Percentiles rank a stretch among this genome's conserved stretches.
Evolutionary conservation across 176 grass and related monocot species (phyloP).

Genomic region (Oryza australiensis): DNA sequence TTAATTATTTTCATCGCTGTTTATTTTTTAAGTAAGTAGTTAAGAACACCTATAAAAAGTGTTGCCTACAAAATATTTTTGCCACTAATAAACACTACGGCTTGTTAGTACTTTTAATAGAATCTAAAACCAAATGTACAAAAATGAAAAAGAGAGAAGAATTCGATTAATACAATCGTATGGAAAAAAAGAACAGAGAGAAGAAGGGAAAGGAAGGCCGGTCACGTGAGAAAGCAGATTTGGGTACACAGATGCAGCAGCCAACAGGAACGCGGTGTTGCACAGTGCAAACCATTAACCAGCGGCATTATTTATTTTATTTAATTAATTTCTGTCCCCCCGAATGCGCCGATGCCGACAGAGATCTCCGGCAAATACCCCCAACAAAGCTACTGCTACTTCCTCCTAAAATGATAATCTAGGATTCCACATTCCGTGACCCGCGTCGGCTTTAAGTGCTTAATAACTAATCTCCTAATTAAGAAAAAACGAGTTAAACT

Average conservation of each 20-base stretch:
- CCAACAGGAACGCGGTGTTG: neutral
- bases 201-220: neutral
- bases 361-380: conserved; percentile 14
- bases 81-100: no score
- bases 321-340: neutral
- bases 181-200: neutral
- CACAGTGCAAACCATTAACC: neutral
- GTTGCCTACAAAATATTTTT: no score
- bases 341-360: conserved; percentile 25
- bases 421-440: conserved; percentile 19
- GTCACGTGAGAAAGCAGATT: conserved; percentile 26
- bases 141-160: no score
- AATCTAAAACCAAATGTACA: no score
- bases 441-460: neutral
- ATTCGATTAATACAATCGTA: no score
- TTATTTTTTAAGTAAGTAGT: no score
- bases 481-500: neutral
- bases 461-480: neutral
- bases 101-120: no score
- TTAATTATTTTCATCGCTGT: no score
- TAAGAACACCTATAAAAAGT: no score
- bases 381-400: neutral
- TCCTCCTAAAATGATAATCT: neutral
- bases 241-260: neutral
- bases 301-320: conserved; percentile 13